Percentiles rank a stretch among this genome's conserved stretches.
These are phyloP conservation scores for Fusarium nanum DNA, from an alignment of 2,329 filamentous ascomycete species.

Conservation along the genomic window DNA sequence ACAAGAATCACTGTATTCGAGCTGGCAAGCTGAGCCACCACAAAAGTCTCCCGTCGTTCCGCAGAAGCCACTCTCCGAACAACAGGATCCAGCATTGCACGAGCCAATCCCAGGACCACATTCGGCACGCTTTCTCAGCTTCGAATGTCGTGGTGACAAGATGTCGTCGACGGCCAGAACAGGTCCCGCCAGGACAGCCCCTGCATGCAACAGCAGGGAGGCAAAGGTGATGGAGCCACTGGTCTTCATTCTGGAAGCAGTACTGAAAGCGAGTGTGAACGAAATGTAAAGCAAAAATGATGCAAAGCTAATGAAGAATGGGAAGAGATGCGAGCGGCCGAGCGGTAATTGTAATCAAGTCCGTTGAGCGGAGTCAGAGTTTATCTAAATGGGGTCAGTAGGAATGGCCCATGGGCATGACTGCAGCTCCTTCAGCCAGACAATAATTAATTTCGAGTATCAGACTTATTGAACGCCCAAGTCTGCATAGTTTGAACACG, in stretches of 20 bases:
- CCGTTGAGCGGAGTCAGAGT: constrained; percentile 24
- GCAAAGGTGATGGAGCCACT: constrained; percentile 22
- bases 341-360: constrained; percentile 8
- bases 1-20: constrained; percentile 55
- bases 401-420: constrained; percentile 6
- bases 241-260: constrained; percentile 34
- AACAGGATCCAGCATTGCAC: constrained; percentile 51
- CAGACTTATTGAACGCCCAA: constrained; percentile 19
- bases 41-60: constrained; percentile 52
- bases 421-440: constrained; percentile 24
- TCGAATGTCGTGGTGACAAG: constrained; percentile 26
- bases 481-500: constrained; percentile 37
- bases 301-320: constrained; percentile 14
- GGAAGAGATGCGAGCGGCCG: constrained; percentile 25
- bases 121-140: constrained; percentile 40
- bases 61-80: constrained; percentile 54
- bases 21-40: constrained; percentile 53
- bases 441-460: not conserved
- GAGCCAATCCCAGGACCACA: constrained; percentile 53
- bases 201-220: constrained; percentile 34
- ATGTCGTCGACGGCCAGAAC: constrained; percentile 18
- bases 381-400: constrained; percentile 40
- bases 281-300: not conserved
- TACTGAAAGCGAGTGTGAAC: not conserved
- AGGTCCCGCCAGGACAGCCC: constrained; percentile 38